These are phyloP conservation scores for Echinochloa phyllopogon DNA, from an alignment of 176 grass and related monocot genomes.

Conservation along the genomic window DNA sequence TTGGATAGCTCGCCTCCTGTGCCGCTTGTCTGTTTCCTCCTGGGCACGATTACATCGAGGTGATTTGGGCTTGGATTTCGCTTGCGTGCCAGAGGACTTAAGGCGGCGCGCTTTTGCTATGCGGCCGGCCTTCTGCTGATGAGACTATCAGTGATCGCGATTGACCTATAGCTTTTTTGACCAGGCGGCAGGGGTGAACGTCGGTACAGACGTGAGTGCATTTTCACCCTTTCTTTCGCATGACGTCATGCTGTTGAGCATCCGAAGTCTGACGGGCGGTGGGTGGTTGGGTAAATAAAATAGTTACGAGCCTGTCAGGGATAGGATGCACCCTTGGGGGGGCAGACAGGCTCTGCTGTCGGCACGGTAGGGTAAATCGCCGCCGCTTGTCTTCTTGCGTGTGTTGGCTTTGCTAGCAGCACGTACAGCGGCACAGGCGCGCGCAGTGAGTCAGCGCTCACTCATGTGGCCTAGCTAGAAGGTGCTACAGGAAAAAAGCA, in stretches of 20 bases:
- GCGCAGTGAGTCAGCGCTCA: neutral
- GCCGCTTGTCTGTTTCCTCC: neutral
- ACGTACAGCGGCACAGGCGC: neutral
- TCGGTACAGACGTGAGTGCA: neutral
- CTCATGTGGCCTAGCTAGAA: neutral
- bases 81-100: neutral
- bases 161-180: constrained; percentile 17
- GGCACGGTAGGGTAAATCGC: constrained; percentile 11
- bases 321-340: neutral
- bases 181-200: neutral
- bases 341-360: neutral
- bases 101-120: neutral
- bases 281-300: neutral
- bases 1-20: neutral
- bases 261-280: neutral
- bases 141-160: neutral
- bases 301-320: neutral
- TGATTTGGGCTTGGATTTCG: neutral
- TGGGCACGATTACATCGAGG: neutral
- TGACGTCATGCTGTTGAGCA: neutral
- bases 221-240: neutral
- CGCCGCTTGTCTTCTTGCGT: neutral
- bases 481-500: neutral
- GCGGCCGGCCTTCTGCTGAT: neutral
- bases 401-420: neutral